phyloP scores from a whole-genome alignment of 495 filamentous ascomycete species.

The Penicillium lividum region DNA sequence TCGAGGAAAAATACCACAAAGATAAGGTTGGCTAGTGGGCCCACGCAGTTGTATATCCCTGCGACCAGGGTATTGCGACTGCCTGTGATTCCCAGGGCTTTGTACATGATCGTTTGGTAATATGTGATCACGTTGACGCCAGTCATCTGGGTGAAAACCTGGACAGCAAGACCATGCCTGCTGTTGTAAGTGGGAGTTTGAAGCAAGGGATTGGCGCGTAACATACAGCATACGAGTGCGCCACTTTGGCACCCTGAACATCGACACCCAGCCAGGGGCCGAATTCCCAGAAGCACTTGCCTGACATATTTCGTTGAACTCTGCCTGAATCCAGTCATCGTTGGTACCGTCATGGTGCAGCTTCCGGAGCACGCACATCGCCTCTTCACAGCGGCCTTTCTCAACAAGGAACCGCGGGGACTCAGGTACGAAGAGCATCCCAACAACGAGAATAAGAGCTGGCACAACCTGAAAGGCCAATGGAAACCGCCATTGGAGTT shows the following conservation, averaged over 20 bases:
- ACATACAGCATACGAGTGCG: conserved; percentile 50
- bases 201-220: conserved; percentile 4
- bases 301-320: conserved; percentile 50
- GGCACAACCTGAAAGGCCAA: conserved; percentile 55
- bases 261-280: conserved; percentile 47
- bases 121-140: conserved; percentile 61
- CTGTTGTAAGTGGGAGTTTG: neutral
- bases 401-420: conserved; percentile 58
- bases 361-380: conserved; percentile 48
- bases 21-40: conserved; percentile 50
- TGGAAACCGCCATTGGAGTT: conserved; percentile 58
- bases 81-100: conserved; percentile 56
- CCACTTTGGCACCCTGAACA: conserved; percentile 55
- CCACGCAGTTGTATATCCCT: conserved; percentile 62
- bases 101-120: conserved; percentile 61
- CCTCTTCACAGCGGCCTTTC: conserved; percentile 46
- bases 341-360: conserved; percentile 52
- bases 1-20: conserved; percentile 49
- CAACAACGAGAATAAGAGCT: conserved; percentile 43
- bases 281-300: conserved; percentile 51
- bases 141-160: conserved; percentile 50
- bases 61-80: conserved; percentile 53
- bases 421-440: conserved; percentile 56
- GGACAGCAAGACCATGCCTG: conserved; percentile 29
- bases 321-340: conserved; percentile 48